These are phyloP conservation scores for Borovskyia barvae DNA, from an alignment of 208 protist species.

Conservation along the genomic window DNA sequence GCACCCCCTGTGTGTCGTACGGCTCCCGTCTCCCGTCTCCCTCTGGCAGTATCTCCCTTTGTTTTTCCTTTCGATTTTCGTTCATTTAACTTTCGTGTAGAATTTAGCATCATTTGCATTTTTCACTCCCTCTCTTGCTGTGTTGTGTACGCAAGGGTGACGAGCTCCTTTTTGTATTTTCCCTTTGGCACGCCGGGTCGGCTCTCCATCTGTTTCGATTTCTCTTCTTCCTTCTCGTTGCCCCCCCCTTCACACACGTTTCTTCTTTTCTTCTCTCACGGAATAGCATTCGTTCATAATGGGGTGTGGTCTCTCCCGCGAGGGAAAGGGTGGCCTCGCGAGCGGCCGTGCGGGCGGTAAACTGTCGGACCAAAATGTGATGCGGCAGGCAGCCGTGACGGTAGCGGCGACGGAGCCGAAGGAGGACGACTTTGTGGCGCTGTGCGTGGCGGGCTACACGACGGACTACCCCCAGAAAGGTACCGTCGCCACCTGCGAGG, in stretches of 20 bases:
- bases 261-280: slow-evolving; percentile 16
- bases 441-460: slow-evolving; percentile 33
- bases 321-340: neutral
- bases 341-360: neutral
- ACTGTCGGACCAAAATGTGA: neutral
- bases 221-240: neutral
- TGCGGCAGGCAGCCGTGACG: neutral
- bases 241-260: neutral
- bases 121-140: too few species aligned
- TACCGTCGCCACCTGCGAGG: slow-evolving; percentile 39
- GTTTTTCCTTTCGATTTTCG: too few species aligned
- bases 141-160: too few species aligned
- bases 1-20: too few species aligned
- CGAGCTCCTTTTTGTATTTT: too few species aligned
- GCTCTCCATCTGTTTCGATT: neutral
- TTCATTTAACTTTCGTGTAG: too few species aligned
- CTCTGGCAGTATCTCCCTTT: too few species aligned
- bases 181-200: too few species aligned
- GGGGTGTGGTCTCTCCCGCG: slow-evolving; percentile 29
- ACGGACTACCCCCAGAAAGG: slow-evolving; percentile 27
- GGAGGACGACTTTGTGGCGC: slow-evolving; percentile 2
- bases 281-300: slow-evolving; percentile 8
- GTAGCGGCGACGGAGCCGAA: slow-evolving; percentile 5
- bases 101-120: too few species aligned
- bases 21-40: too few species aligned